Conservation (phyloP, 2,329 filamentous ascomycete species). For the Chaetothyriales sp. region DNA sequence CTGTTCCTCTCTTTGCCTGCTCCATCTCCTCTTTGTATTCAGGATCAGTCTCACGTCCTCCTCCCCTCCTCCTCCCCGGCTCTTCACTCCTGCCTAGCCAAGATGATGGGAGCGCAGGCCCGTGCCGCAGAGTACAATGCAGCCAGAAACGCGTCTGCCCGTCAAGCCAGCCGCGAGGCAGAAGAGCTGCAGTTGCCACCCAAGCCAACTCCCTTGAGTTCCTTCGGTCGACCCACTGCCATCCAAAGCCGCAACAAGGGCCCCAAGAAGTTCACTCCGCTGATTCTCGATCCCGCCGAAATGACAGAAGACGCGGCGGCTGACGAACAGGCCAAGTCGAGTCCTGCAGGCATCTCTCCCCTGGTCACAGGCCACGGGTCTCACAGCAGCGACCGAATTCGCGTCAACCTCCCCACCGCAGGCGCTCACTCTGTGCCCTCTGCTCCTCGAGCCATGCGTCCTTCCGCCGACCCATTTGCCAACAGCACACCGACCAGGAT, state of each 20-base stretch:
- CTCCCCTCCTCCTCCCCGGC: too few relatives aligned
- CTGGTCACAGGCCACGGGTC: not conserved
- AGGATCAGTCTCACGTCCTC: not conserved
- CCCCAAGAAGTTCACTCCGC: conserved; percentile 13
- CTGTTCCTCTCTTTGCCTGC: not conserved
- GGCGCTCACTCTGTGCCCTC: not conserved
- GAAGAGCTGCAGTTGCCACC: conserved; percentile 16
- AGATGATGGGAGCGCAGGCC: conserved; percentile 16
- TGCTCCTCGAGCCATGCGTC: conserved; percentile 7
- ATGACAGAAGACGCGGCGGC: not conserved
- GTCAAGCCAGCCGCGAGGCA: conserved; percentile 15
- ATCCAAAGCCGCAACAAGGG: conserved; percentile 17
- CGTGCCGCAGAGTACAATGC: conserved; percentile 17
- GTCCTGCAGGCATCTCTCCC: not conserved
- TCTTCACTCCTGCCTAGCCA: not conserved
- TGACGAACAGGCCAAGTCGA: not conserved
- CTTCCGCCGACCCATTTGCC: not conserved
- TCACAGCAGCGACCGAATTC: not conserved
- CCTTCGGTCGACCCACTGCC: conserved; percentile 11
- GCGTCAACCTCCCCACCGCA: not conserved
- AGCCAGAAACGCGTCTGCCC: conserved; percentile 12
- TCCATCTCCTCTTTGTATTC: not conserved
- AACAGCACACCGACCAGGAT: not conserved
- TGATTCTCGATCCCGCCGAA: conserved; percentile 13
- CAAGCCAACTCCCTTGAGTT: conserved; percentile 12